These are phyloP conservation scores for Microascus cirrosus DNA, from an alignment of 2,329 filamentous ascomycete species.

Conservation along the genomic window DNA sequence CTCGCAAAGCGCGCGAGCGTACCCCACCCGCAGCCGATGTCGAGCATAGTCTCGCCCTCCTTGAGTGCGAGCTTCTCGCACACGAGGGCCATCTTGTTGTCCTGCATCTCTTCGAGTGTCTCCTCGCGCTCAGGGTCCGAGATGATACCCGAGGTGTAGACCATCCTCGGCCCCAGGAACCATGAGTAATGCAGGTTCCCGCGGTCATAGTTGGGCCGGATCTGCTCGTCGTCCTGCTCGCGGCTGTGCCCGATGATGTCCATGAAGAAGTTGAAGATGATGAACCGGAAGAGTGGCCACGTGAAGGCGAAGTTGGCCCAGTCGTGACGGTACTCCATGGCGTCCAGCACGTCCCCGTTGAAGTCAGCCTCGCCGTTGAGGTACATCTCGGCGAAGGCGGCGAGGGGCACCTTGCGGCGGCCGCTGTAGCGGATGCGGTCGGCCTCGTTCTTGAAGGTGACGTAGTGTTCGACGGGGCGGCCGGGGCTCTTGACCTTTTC, in stretches of 20 bases:
- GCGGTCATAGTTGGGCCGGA: constrained; percentile 93
- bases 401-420: constrained; percentile 72
- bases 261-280: constrained; percentile 77
- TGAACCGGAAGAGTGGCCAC: constrained; percentile 71
- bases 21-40: constrained; percentile 97
- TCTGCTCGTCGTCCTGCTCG: constrained; percentile 94
- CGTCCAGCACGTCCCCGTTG: constrained; percentile 84
- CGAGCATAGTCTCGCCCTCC: constrained; percentile 71
- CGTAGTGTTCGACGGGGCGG: constrained; percentile 81
- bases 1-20: constrained; percentile 90
- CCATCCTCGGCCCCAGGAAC: constrained; percentile 98
- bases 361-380: constrained; percentile 91
- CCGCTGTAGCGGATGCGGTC: constrained; percentile 60
- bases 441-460: constrained; percentile 62
- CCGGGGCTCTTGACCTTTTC: constrained; percentile 84
- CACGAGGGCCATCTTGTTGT: constrained; percentile 91
- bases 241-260: constrained; percentile 89
- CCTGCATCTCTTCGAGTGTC: constrained; percentile 86
- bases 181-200: constrained; percentile 98
- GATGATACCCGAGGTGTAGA: constrained; percentile 94
- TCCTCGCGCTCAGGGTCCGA: constrained; percentile 81
- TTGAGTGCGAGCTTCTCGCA: constrained; percentile 90
- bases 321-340: constrained; percentile 89
- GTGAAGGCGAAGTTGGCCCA: constrained; percentile 96
- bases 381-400: constrained; percentile 97